phyloP scores from a whole-genome alignment of 805 yeast genomes.

The Millerozyma miso region DNA sequence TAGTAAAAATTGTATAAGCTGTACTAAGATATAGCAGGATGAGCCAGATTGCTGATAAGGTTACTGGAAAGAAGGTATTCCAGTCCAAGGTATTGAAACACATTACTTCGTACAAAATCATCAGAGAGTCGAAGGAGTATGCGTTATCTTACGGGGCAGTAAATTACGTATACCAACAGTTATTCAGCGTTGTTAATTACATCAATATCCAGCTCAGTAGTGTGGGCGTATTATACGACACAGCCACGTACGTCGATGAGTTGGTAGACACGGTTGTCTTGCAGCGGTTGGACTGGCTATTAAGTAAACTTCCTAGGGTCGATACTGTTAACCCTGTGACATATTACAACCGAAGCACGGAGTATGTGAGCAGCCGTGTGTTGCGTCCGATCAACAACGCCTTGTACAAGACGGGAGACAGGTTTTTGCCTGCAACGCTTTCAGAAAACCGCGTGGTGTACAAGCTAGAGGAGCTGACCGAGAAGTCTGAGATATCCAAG shows the following conservation, averaged over 20 bases:
- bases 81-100: conserved; percentile 31
- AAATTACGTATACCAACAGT: conserved; percentile 19
- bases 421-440: conserved; percentile 22
- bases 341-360: conserved; percentile 8
- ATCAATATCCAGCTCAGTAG: conserved; percentile 19
- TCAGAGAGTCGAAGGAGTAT: conserved; percentile 17
- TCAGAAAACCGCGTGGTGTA: conserved; percentile 25
- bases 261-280: conserved; percentile 21
- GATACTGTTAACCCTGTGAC: conserved; percentile 8
- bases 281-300: conserved; percentile 16
- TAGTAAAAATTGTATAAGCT: too few species aligned
- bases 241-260: conserved; percentile 18
- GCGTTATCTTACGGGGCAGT: conserved; percentile 23
- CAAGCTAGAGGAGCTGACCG: conserved; percentile 15
- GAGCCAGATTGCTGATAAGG: conserved; percentile 8
- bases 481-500: conserved; percentile 14
- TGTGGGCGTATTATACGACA: conserved; percentile 14
- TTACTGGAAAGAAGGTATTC: conserved; percentile 15
- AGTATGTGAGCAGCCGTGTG: conserved; percentile 4
- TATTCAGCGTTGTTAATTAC: conserved; percentile 17
- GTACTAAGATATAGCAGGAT: too few species aligned
- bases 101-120: conserved; percentile 27
- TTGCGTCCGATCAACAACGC: conserved; percentile 12
- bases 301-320: conserved; percentile 10
- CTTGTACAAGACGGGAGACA: conserved; percentile 15